Conservation (phyloP, 305 asterid genomes). For the Rubia balearica region DNA sequence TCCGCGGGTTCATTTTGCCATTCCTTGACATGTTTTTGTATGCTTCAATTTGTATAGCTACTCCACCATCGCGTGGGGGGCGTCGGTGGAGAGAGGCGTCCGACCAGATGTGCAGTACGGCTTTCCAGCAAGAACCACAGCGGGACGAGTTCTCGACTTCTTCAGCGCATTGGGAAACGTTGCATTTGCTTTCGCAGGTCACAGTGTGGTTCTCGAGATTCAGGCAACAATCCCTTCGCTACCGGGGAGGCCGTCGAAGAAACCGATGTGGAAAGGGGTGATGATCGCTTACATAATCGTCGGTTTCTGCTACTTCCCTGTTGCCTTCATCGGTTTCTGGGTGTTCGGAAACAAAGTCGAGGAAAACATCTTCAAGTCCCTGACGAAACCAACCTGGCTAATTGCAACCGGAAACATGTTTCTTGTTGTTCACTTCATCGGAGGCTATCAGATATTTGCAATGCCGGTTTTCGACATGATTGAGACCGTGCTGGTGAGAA, state of each 20-base stretch:
- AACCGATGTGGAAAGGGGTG: constrained; percentile 67
- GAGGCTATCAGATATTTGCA: constrained; percentile 41
- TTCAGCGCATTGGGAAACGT: constrained; percentile 48
- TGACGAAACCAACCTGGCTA: not conserved
- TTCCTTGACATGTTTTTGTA: not conserved
- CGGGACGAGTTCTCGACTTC: constrained; percentile 32
- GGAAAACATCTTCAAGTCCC: not conserved
- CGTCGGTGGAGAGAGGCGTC: not conserved
- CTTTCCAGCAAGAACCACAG: not conserved
- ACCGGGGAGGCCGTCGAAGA: constrained; percentile 59
- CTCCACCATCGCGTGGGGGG: constrained; percentile 3
- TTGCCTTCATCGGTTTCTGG: constrained; percentile 32
- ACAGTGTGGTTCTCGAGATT: constrained; percentile 57
- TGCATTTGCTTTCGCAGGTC: constrained; percentile 64
- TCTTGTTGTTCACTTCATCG: constrained; percentile 1
- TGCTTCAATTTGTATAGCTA: not conserved
- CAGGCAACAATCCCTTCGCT: constrained; percentile 66
- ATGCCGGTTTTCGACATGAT: constrained; percentile 94
- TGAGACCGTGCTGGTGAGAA: constrained; percentile 66
- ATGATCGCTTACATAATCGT: constrained; percentile 53
- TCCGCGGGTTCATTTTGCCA: too few relatives aligned
- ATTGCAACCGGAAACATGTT: not conserved
- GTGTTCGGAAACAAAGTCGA: not conserved
- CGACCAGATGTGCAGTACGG: not conserved
- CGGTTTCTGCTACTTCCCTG: constrained; percentile 59